These are phyloP conservation scores for Diaporthe sp. DNA, from an alignment of 2,329 filamentous ascomycete genomes.

Conservation along the genomic window DNA sequence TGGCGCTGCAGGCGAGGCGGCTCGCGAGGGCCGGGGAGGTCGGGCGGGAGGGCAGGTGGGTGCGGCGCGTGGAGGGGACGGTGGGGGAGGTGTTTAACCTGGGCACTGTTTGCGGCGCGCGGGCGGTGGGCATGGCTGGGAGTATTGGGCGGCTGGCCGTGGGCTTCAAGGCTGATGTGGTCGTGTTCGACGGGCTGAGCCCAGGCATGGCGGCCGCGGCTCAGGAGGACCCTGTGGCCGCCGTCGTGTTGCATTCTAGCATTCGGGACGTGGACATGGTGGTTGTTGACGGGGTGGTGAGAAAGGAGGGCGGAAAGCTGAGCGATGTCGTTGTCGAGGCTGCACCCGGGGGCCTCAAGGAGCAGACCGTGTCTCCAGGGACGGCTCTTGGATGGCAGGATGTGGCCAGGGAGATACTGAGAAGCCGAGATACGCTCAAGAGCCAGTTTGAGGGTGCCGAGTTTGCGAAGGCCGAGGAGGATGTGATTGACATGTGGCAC, in stretches of 20 bases:
- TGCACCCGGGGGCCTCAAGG: background rate
- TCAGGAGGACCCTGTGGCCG: constrained; percentile 56
- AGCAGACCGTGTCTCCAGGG: background rate
- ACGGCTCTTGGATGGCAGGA: constrained; percentile 18
- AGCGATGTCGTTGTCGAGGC: constrained; percentile 22
- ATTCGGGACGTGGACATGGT: constrained; percentile 56
- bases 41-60: constrained; percentile 43
- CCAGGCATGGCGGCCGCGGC: constrained; percentile 53
- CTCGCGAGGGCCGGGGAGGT: constrained; percentile 47
- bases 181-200: constrained; percentile 56
- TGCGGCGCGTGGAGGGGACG: constrained; percentile 45
- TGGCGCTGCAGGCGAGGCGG: constrained; percentile 49
- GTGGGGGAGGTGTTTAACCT: constrained; percentile 62
- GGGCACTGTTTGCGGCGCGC: constrained; percentile 60
- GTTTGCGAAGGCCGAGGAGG: constrained; percentile 20
- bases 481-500: constrained; percentile 27
- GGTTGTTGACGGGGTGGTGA: constrained; percentile 55
- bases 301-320: constrained; percentile 51
- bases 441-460: background rate
- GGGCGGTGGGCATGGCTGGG: constrained; percentile 55
- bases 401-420: constrained; percentile 17
- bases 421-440: constrained; percentile 26
- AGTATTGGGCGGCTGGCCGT: constrained; percentile 59
- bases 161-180: constrained; percentile 61
- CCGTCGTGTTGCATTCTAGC: constrained; percentile 57